A percentile compares a stretch with the other conserved stretches of the same genome.
Conservation (phyloP, 2,329 filamentous ascomycete genomes). For the Cladobotryum mycophilum region DNA sequence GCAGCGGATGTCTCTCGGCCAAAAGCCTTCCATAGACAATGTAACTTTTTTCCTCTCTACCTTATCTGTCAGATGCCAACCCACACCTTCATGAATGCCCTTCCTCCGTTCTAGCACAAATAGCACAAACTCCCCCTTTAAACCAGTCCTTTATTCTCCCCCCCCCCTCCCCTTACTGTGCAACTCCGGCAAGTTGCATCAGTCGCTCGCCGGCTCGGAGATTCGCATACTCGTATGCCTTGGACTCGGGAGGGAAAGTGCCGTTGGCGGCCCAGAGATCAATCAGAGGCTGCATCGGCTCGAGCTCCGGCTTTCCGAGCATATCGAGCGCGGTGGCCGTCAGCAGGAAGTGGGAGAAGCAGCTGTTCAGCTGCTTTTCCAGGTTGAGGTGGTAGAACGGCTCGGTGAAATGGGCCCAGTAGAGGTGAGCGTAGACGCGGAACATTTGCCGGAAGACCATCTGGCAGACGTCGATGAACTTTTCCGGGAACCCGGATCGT, state of each 20-base stretch:
- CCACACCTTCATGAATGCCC: neutral
- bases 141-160: neutral
- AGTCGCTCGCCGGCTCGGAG: slow-evolving; percentile 53
- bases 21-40: neutral
- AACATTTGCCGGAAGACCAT: slow-evolving; percentile 98
- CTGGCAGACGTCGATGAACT: slow-evolving; percentile 86
- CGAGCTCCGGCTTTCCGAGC: slow-evolving; percentile 80
- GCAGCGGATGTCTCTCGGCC: neutral
- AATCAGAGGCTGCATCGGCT: slow-evolving; percentile 92
- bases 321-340: slow-evolving; percentile 77
- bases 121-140: neutral
- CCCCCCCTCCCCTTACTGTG: slow-evolving; percentile 17
- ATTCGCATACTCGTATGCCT: slow-evolving; percentile 61
- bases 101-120: neutral
- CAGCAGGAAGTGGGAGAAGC: slow-evolving; percentile 78
- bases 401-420: slow-evolving; percentile 89
- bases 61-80: neutral
- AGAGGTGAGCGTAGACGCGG: slow-evolving; percentile 94
- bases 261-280: slow-evolving; percentile 88
- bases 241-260: slow-evolving; percentile 71
- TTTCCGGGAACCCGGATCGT: slow-evolving; percentile 83
- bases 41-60: neutral
- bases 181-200: slow-evolving; percentile 40
- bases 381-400: slow-evolving; percentile 79
- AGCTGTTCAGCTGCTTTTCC: slow-evolving; percentile 78